Conservation (phyloP, 148 eudicot genomes). For the Salicornia ramosissima region DNA sequence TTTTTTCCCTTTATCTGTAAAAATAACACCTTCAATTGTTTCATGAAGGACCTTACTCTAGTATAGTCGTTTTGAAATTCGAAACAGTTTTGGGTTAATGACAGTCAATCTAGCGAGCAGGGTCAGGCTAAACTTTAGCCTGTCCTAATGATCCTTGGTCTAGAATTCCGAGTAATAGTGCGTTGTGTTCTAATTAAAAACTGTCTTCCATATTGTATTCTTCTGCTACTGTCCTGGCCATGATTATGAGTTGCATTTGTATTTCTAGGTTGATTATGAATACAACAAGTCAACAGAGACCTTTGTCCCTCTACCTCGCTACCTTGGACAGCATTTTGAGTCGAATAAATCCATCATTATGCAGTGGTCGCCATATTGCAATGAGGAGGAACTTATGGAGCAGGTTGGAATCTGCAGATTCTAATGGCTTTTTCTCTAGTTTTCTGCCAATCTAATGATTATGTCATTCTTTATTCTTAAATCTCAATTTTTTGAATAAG, state of each 20-base stretch:
- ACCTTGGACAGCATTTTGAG: constrained; percentile 34
- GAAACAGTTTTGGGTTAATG: neutral
- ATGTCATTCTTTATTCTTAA: neutral
- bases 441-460: neutral
- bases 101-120: neutral
- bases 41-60: neutral
- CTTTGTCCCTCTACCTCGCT: constrained; percentile 32
- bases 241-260: neutral
- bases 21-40: too few species aligned
- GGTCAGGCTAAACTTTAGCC: neutral
- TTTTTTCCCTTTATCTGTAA: too few species aligned
- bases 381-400: constrained; percentile 62
- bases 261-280: constrained; percentile 65
- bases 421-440: neutral
- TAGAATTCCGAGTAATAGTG: neutral
- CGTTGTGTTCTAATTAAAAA: constrained; percentile 1
- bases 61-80: neutral
- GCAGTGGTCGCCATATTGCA: constrained; percentile 86
- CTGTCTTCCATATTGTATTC: neutral
- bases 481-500: neutral
- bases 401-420: constrained; percentile 36
- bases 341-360: constrained; percentile 58
- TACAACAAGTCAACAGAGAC: constrained; percentile 34
- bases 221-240: neutral
- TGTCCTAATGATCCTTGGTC: neutral